These are phyloP conservation scores for Cladosporium austrohemisphaericum DNA, from an alignment of 2,329 filamentous ascomycete genomes.

Conservation along the genomic window DNA sequence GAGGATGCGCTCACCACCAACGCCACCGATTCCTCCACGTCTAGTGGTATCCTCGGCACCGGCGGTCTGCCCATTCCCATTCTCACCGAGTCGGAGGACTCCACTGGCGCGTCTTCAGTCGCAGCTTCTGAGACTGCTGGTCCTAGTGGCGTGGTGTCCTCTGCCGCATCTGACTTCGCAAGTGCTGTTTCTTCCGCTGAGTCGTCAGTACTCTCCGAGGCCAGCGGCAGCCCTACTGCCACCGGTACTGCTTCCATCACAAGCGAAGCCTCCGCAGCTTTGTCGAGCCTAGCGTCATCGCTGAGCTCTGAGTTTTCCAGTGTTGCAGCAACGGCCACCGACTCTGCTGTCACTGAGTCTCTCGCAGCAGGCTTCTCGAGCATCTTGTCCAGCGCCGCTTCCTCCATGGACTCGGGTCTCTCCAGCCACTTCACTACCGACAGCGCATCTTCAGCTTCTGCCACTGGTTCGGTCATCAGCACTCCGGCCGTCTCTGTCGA, in stretches of 20 bases:
- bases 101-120: background rate
- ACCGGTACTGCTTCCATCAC: constrained; percentile 15
- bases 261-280: constrained; percentile 22
- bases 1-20: background rate
- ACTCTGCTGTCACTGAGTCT: constrained; percentile 25
- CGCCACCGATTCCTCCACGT: constrained; percentile 8
- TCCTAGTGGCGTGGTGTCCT: constrained; percentile 23
- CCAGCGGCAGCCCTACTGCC: constrained; percentile 15
- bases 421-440: constrained; percentile 14
- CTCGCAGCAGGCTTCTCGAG: constrained; percentile 30
- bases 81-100: background rate
- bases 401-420: constrained; percentile 24
- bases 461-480: constrained; percentile 17
- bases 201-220: constrained; percentile 22
- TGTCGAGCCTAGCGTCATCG: constrained; percentile 30
- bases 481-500: background rate
- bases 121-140: constrained; percentile 7
- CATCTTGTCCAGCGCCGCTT: constrained; percentile 29
- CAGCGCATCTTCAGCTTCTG: constrained; percentile 13
- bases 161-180: constrained; percentile 22
- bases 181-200: constrained; percentile 14
- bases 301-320: constrained; percentile 28
- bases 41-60: constrained; percentile 1
- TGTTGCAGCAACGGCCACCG: constrained; percentile 28
- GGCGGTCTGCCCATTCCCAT: background rate